Base-by-base conservation (phyloP, 805 yeast species). In the Teunomyces funiuensis region DNA sequence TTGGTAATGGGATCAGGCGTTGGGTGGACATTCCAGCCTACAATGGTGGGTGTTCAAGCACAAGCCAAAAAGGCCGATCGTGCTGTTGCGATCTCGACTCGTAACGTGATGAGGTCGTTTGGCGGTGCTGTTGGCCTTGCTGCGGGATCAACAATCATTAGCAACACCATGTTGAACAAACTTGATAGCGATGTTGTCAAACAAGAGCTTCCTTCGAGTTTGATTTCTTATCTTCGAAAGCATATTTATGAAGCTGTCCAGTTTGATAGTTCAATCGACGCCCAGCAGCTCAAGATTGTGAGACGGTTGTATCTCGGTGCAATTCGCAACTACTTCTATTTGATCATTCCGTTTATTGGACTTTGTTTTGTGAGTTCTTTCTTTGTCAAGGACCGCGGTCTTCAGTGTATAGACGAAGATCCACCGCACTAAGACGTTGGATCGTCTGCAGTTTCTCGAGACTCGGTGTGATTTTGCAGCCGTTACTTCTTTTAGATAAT, bases 121-220 rank as follows among this genome's bases (percentile, higher is more conserved):
- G 86, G 85, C 11, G 83, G 83, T n/a, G 72, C 84, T 1, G 60
- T 78, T 19, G 85, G 85, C 0, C 61, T 79, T 27, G 82, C 84
- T 0, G 57, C 75, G 7, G 55, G 65, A 17, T 65, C 75, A 1
- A 57, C 67, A 11, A 65, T 66, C 22, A 58, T 69, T 14, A 59
- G 69, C 41, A 71, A 68, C 45, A 51, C 68, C 0, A 47, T 69
- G 28, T 41, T 63, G 41, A 45, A 48, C 29, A 52, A 59, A 27
- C 51, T 66, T 17, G 39, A 44, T 4, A 14, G 36, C 1, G 10
- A 16, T 9, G 6, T 37, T 6, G 14, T 47, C 39, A 19, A 33
- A 46, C 4, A 20, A 8, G 19, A 16, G 16, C 43, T 54, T 40
- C 43, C 58, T 48, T 18, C 23, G 39, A 16, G 31, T 54, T 54